Evolutionary conservation across 768 basidiomycete species (phyloP).

Genomic region (Lentinula guzmanii): DNA sequence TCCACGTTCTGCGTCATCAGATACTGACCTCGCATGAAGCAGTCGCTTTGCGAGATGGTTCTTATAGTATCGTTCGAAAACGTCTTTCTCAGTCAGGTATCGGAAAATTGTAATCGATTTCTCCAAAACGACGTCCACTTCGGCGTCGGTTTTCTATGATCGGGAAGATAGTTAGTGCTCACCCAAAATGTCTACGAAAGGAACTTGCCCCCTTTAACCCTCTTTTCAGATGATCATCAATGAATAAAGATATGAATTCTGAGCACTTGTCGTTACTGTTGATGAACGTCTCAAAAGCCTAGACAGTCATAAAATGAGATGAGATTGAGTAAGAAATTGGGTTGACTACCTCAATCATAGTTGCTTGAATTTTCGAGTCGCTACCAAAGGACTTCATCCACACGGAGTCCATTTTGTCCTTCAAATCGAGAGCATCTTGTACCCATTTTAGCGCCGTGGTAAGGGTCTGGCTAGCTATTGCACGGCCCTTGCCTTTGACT

Average conservation of each 20-base stretch:
- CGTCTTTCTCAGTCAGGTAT: constrained; percentile 90
- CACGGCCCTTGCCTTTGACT: constrained; percentile 42
- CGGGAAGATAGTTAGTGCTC: constrained; percentile 4
- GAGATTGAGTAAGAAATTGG: neutral
- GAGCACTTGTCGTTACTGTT: constrained; percentile 84
- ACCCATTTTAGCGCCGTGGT: constrained; percentile 85
- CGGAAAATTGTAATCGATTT: constrained; percentile 97
- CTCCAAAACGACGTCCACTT: constrained; percentile 85
- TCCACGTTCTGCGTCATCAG: constrained; percentile 82
- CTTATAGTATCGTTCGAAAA: constrained; percentile 98
- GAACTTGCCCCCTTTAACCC: constrained; percentile 85
- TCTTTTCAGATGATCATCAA: constrained; percentile 93
- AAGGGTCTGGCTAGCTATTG: constrained; percentile 40
- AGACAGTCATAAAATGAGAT: neutral
- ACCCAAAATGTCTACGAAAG: neutral
- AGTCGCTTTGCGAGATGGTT: constrained; percentile 91
- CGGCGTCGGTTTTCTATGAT: constrained; percentile 84
- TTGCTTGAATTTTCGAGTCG: constrained; percentile 74
- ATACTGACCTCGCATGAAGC: constrained; percentile 79
- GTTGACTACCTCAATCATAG: constrained; percentile 74
- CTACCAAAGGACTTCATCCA: constrained; percentile 65
- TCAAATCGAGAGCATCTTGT: constrained; percentile 81
- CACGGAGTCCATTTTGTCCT: constrained; percentile 82
- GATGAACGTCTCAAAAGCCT: constrained; percentile 93
- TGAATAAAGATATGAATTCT: constrained; percentile 94